Evolutionary conservation across 768 basidiomycete species (phyloP), one percentile per base, ranked within the genome.

Genomic region (Mycena indigotica): DNA sequence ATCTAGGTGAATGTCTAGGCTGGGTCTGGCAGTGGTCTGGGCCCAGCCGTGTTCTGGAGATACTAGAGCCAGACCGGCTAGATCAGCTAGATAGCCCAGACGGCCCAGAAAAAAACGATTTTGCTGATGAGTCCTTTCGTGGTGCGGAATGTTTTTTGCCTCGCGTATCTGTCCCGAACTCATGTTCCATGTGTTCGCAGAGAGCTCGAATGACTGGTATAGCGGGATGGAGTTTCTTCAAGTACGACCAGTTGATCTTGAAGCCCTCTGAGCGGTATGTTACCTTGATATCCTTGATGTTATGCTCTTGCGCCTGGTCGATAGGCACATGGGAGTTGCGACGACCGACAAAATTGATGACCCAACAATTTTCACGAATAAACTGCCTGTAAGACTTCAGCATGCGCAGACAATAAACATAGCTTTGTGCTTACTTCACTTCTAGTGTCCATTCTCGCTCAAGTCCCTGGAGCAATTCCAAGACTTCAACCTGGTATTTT

Each of bases 251-350:
- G 19, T 66, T 66, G 13, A 67, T 60, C 30, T 67, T 66, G 5
- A 74, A 73, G 0, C 74, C 75, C 50, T 69, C 61, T 4, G 71
- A 71, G 0, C 65, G 65, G 61, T 73, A 68, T 3, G 69, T 75
- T 15, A 68, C 71, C 57, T 77, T 76, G 3, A 75, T 69, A 38
- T 73, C 73, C 59, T 67, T 69, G 29, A 78, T 69, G 52, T 75
- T 76, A 24, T 71, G 65, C 46, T 78, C 74, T 52, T 75, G 50
- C n/a, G 50, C 50, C 23, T 30, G 50, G 38, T 61, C 60, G 38
- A 61, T 23, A 13, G 57, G 3, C n/a, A 57, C 19, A 13, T 3
- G 57, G 26, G 15, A n/a, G 41, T 57, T 35, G 29, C 49, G 28
- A 23, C 41, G 35, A 5, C 56, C 60, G 17, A 50, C 35, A 15